Percentiles rank a stretch among this genome's conserved stretches.
These are phyloP conservation scores for Ophiostoma novo-ulmi DNA, from an alignment of 2,329 filamentous ascomycete species.

Conservation along the genomic window DNA sequence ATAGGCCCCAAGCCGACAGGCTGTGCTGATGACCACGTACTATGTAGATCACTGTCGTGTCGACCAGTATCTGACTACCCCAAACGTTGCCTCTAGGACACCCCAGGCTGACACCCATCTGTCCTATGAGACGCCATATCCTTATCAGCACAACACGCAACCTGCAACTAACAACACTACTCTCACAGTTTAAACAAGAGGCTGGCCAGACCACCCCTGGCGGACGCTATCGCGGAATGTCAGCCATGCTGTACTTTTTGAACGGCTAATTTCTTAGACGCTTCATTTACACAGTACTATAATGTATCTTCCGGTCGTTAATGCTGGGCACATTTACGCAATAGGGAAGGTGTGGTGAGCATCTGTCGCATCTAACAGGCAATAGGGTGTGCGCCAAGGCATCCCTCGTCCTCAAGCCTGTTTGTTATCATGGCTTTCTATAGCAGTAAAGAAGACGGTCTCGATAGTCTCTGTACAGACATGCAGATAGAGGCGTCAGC, in stretches of 20 bases:
- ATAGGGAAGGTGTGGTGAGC: constrained; percentile 8
- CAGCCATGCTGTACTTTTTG: constrained; percentile 6
- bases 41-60: neutral
- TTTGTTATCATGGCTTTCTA: constrained; percentile 10
- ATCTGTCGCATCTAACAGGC: constrained; percentile 6
- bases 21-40: neutral
- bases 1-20: neutral
- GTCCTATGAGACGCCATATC: neutral
- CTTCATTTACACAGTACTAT: neutral
- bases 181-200: neutral
- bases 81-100: neutral
- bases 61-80: neutral
- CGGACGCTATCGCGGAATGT: neutral
- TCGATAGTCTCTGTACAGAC: neutral
- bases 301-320: neutral
- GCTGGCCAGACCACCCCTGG: neutral
- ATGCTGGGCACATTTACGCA: constrained; percentile 14
- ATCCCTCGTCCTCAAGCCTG: neutral
- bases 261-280: neutral
- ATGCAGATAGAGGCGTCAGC: neutral
- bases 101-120: neutral
- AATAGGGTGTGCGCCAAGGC: constrained; percentile 15
- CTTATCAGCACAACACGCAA: neutral
- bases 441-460: neutral
- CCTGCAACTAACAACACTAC: neutral